phyloP scores from a whole-genome alignment of 1,284 basidiomycete species.

The Laetiporus sulphureus region DNA sequence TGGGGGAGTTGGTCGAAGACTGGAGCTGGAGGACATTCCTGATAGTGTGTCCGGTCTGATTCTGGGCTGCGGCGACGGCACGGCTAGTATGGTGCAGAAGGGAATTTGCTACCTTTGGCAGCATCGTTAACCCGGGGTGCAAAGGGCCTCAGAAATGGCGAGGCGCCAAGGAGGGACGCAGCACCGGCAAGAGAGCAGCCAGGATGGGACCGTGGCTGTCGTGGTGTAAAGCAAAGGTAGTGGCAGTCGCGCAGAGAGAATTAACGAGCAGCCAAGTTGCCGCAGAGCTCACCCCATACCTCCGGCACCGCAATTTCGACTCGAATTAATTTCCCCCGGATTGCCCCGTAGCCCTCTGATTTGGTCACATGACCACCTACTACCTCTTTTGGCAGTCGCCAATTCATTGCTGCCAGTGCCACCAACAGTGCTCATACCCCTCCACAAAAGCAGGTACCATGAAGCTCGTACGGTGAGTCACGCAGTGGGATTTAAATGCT shows the following conservation, averaged over 20 bases:
- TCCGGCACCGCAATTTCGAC: no score
- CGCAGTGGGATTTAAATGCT: no score
- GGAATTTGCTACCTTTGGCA: constrained; percentile 74
- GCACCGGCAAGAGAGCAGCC: no score
- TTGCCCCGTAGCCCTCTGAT: neutral
- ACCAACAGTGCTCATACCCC: neutral
- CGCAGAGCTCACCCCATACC: no score
- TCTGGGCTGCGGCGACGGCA: constrained; percentile 67
- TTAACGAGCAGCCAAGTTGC: no score
- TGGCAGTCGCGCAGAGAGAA: no score
- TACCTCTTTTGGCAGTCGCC: no score
- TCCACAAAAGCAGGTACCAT: constrained; percentile 22
- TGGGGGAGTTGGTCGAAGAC: constrained; percentile 30
- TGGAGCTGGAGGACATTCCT: constrained; percentile 69
- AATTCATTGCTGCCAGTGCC: no score
- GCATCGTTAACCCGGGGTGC: constrained; percentile 36
- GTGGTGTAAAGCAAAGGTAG: neutral
- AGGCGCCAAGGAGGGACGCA: no score
- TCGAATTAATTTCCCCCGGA: constrained; percentile 3
- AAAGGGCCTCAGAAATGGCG: neutral
- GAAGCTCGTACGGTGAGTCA: constrained; percentile 55
- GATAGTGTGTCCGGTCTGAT: constrained; percentile 56
- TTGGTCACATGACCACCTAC: neutral
- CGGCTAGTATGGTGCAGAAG: constrained; percentile 68
- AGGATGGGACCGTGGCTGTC: constrained; percentile 1